Conservation (phyloP, 768 basidiomycete species). For the Tubosaeta sp. region DNA sequence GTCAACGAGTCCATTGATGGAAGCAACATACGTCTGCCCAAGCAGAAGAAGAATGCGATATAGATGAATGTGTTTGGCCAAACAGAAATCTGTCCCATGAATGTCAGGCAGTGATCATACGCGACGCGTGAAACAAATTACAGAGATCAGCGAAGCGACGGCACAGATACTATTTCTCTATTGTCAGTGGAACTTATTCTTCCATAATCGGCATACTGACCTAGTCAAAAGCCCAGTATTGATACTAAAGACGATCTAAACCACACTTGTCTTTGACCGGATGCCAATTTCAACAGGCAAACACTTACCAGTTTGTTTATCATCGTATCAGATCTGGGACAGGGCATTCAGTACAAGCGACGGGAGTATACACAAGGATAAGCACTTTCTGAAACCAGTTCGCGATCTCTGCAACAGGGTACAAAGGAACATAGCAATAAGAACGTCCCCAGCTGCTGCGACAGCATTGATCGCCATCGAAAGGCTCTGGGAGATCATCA, state of each 20-base stretch:
- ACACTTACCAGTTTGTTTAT: slow-evolving; percentile 42
- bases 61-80: slow-evolving; percentile 54
- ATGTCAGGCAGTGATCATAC: not conserved
- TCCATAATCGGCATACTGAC: not conserved
- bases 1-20: not conserved
- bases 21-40: slow-evolving; percentile 50
- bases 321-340: slow-evolving; percentile 44
- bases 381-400: slow-evolving; percentile 48
- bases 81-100: slow-evolving; percentile 40
- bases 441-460: slow-evolving; percentile 47
- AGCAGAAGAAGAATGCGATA: slow-evolving; percentile 60
- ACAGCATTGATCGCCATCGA: slow-evolving; percentile 56
- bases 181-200: not conserved
- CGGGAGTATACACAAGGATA: not conserved
- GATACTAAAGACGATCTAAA: slow-evolving; percentile 49
- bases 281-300: not conserved
- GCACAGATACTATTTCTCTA: slow-evolving; percentile 43
- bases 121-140: slow-evolving; percentile 13
- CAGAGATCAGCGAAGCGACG: slow-evolving; percentile 55
- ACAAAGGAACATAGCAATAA: slow-evolving; percentile 48
- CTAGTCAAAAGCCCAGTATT: slow-evolving; percentile 36
- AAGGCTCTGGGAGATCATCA: slow-evolving; percentile 25
- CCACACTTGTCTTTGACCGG: not conserved
- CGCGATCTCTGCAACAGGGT: slow-evolving; percentile 44
- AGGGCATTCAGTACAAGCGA: not conserved